Base-by-base conservation (phyloP, 768 basidiomycete species). In the Boletus rubropictus region DNA sequence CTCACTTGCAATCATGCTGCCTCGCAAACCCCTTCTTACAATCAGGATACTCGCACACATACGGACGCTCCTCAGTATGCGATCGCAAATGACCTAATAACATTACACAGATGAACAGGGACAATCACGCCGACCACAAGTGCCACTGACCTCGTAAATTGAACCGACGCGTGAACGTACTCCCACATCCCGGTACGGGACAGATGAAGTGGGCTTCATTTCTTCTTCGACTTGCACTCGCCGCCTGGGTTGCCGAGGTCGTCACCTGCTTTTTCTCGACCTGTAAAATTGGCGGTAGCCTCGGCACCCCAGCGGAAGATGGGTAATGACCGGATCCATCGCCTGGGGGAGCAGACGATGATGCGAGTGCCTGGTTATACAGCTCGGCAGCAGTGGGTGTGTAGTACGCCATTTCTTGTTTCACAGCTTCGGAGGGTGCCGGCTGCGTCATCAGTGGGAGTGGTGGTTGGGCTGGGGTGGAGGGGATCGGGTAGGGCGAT, bases 1-100 rank as follows among this genome's bases (percentile, higher is more conserved):
- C 86, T 63, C 61, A 88, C 85, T 96, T 96, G 87, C 92, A 95
- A 63, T 97, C 93, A 66, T 97, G 93, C 65, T 94, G 90, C 37
- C 93, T 79, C 42, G 93, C 93, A 64, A 96, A 95, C 21, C 89
- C 86, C 65, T 96, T 97, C 63, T 86, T 87, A 66, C 93, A 97
- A 25, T 91, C 92, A 11, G 89, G 88, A 79, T 87, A 93, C 49
- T 89, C 85, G 65, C 93, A 96, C 50, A 89, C 80, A 68, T 91
- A 97, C 31, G 93, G 93, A 45, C 92, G 77, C 69, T 96, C 92
- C 65, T 95, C 92, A 7, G 92, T 95, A 67, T 97, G 93, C 15
- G 93, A 95, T 59, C 93, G 80, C 51, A 97, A 68, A 73, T 96
- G 93, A 45, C 93, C 93, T 86, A 68, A 11, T 47, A 35, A 56